Percentiles rank a stretch among this genome's conserved stretches.
Evolutionary conservation across 495 filamentous ascomycete genomes (phyloP).

Genomic region (Aspergillus diversus): DNA sequence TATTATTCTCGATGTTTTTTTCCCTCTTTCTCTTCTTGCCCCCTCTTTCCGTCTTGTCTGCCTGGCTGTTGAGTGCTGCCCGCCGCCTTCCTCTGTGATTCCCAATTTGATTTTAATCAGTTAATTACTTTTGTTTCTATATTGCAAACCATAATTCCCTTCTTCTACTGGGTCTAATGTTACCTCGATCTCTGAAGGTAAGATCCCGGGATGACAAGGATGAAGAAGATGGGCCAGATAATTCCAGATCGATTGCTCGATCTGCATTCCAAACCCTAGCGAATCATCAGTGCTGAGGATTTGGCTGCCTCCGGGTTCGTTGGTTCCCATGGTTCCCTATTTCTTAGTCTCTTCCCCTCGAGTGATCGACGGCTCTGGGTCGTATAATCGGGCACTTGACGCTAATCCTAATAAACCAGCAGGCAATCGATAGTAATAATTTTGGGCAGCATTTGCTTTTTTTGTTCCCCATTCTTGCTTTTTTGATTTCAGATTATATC

Average conservation of each 20-base stretch:
- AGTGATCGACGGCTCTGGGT: not conserved
- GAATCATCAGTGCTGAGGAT: too few species aligned
- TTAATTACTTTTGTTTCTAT: slow-evolving; percentile 7
- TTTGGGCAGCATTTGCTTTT: not conserved
- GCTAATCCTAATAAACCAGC: not conserved
- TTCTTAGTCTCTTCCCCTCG: not conserved
- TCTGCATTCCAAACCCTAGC: too few species aligned
- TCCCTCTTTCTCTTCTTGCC: not conserved
- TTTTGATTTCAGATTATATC: slow-evolving; percentile 14
- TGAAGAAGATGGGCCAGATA: too few species aligned
- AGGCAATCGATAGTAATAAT: too few species aligned
- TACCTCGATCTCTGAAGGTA: too few species aligned
- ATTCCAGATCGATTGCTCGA: too few species aligned
- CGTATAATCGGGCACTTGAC: not conserved
- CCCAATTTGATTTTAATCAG: slow-evolving; percentile 22
- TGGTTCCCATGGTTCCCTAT: not conserved
- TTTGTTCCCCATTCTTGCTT: not conserved
- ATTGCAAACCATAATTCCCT: not conserved
- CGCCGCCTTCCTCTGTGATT: slow-evolving; percentile 27
- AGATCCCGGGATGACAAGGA: too few species aligned
- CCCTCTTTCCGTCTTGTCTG: slow-evolving; percentile 1
- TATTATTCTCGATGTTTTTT: too few species aligned
- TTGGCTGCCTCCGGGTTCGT: not conserved
- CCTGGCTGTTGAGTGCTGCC: slow-evolving; percentile 1
- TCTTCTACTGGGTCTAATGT: not conserved